Evolutionary conservation across 495 filamentous ascomycete genomes (phyloP), one percentile per base, ranked within the genome.

Genomic region (Tetracladium marchalianum): DNA sequence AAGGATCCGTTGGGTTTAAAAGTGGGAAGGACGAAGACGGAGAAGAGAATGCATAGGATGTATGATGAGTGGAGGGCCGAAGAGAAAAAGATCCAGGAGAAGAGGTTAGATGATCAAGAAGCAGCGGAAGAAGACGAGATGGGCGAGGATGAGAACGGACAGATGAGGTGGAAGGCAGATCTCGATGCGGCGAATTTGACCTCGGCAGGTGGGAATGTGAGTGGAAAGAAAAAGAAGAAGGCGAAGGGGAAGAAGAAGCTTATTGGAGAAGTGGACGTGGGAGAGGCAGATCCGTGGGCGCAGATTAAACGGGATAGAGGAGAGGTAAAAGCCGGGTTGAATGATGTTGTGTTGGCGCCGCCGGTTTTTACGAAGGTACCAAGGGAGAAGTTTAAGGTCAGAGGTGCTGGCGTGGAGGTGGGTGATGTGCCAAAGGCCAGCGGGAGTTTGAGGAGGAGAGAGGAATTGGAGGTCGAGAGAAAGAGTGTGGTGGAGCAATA

Each of bases 341-440:
- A 90, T 57, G 90, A 95, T 57, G 79, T 90, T 33, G 89, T 78
- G 7, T 65, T 80, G 39, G 89, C 86, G 12, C 92, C 92, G 33
- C 92, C 92, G 7, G 75, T 78, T 51, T 70, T 96, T 50, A 77
- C 67, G 41, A 71, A 69, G 40, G 63, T 66, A 18, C 80, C 81
- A 5, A 79, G 70, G 53, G 78, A 77, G 66, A 82, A 82, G 39
- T 76, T 93, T 47, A 78, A 85, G 56, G 73, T 84, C 4, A 68
- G 77, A 34, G 84, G 84, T 1, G 84, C 84, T 3, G 71, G 69
- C 53, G 84, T 85, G 11, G 75, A 86, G 47, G 80, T 89, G 27
- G 78, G 67, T 8, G 78, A 85, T 58, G 77, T 93, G 31, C 89
- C 89, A 22, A 81, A 80, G 57, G 65, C 75, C 5, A 80, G 78